phyloP scores from a whole-genome alignment of 2,329 filamentous ascomycete species.

The Endothia cerciana region DNA sequence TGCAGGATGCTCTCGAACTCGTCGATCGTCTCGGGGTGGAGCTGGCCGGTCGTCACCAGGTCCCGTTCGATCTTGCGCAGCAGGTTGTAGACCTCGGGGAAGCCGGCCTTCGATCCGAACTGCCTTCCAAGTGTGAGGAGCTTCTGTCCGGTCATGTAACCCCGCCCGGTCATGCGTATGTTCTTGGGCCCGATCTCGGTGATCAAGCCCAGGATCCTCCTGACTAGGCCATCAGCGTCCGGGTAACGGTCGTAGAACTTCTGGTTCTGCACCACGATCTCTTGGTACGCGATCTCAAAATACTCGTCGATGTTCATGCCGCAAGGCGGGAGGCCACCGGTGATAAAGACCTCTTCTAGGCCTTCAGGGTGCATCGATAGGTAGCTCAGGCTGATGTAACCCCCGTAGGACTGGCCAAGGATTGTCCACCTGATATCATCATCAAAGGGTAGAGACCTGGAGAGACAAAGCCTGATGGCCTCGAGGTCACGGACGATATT shows the following conservation, averaged over 20 bases:
- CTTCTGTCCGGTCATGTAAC: conserved; percentile 59
- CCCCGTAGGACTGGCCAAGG: conserved; percentile 74
- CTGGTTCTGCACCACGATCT: conserved; percentile 62
- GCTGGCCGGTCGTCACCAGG: not conserved
- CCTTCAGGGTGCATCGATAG: conserved; percentile 68
- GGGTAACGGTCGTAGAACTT: conserved; percentile 69
- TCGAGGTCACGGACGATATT: conserved; percentile 76
- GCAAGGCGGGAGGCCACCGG: conserved; percentile 70
- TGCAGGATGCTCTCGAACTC: conserved; percentile 44
- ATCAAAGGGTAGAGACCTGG: not conserved
- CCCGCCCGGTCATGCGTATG: conserved; percentile 49
- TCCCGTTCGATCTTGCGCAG: conserved; percentile 33
- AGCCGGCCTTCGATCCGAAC: conserved; percentile 51
- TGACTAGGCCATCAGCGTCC: conserved; percentile 65
- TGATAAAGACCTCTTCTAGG: conserved; percentile 65
- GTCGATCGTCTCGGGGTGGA: conserved; percentile 1
- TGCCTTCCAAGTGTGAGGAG: conserved; percentile 63
- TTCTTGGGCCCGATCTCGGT: conserved; percentile 8
- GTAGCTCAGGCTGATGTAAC: conserved; percentile 73
- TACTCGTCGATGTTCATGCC: conserved; percentile 63
- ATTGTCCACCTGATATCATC: conserved; percentile 63
- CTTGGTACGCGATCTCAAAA: conserved; percentile 61
- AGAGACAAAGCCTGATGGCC: conserved; percentile 64
- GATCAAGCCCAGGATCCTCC: conserved; percentile 36
- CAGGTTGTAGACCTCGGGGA: conserved; percentile 20